Evolutionary conservation across 164 flowering plant genomes (phyloP), one percentile per base, ranked within the genome.

Genomic region (Liquidambar formosana): DNA sequence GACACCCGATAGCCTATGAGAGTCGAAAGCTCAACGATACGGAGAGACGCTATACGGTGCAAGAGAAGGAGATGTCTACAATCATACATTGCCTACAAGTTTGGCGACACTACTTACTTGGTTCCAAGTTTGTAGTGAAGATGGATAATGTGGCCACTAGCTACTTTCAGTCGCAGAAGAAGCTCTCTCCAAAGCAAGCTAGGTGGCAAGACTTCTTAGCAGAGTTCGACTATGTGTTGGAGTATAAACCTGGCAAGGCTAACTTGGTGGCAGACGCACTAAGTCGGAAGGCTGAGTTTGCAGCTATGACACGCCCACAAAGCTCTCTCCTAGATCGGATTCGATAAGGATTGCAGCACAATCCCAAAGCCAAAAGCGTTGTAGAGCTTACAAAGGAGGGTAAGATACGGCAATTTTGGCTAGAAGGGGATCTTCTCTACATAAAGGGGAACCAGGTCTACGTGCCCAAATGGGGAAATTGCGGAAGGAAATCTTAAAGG

Each of bases 41-140:
- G 0, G 63, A 73, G 61, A 25, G n/a, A 16, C 11, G 64, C 8
- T 74, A 74, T 28, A 44, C 69, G n/a, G 77, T 64, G 11, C 73
- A 73, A 38, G 71, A 73, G 9, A 60, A 60, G 43, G 59, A 66
- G 56, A 72, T 58, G 64, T 45, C 23, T 1, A 44, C 26, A n/a
- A n/a, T 70, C 3, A 41, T 62, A 0, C 73, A 71, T 38, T 71
- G 68, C 69, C 15, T 71, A 16, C 21, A 43, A 18, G 23, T 28
- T 41, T 64, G 68, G 68, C 28, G 47, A 4, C 28, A 52, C 23
- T 71, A 71, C 41, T 22, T 71, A 12, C 57, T 71, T 1, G 43
- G 67, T 0, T 41, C 18, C 1, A 22, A 6, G 22, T 64, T 71
- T 9, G 10, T 57, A 26, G 43, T 71, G 1, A 64, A 45, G 63